phyloP scores from a whole-genome alignment of 2,329 filamentous ascomycete species.

The Fusarium chlamydosporum region DNA sequence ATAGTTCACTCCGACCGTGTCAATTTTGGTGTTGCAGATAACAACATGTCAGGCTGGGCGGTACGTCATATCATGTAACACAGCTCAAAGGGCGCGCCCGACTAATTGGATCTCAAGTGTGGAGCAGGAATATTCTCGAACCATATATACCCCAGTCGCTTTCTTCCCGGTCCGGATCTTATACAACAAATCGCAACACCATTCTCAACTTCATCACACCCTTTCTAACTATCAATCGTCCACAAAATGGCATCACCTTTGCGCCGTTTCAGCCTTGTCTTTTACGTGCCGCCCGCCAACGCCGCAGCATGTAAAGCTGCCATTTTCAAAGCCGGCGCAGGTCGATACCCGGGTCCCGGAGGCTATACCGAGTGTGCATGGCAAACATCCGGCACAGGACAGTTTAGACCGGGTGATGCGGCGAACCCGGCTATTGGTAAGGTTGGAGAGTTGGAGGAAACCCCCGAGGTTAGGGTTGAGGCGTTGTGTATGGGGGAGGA shows the following conservation, averaged over 20 bases:
- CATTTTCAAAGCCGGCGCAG: constrained; percentile 71
- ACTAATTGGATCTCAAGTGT: neutral
- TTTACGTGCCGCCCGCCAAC: constrained; percentile 62
- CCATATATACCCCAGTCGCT: neutral
- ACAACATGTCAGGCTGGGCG: constrained; percentile 30
- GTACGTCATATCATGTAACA: constrained; percentile 32
- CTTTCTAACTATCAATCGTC: too few relatives aligned
- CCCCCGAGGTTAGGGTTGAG: constrained; percentile 74
- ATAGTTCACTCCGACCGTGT: too few relatives aligned
- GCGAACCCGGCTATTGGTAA: constrained; percentile 75
- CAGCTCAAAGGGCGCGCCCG: neutral
- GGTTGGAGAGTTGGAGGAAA: constrained; percentile 69
- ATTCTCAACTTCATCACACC: neutral
- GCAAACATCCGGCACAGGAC: constrained; percentile 68
- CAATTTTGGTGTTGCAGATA: neutral
- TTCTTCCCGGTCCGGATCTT: constrained; percentile 26
- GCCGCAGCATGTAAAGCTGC: constrained; percentile 68
- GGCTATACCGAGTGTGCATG: constrained; percentile 70
- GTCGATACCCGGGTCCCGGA: constrained; percentile 64
- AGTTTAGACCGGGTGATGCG: constrained; percentile 73
- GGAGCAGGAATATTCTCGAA: constrained; percentile 15
- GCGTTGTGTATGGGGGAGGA: constrained; percentile 72
- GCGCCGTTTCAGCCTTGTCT: constrained; percentile 60
- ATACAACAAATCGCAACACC: neutral
- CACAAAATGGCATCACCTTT: constrained; percentile 37